Percentiles rank a stretch among this genome's conserved stretches.
phyloP scores from a whole-genome alignment of 352 stramenopile genomes.

The Thraustochytrium sp. region DNA sequence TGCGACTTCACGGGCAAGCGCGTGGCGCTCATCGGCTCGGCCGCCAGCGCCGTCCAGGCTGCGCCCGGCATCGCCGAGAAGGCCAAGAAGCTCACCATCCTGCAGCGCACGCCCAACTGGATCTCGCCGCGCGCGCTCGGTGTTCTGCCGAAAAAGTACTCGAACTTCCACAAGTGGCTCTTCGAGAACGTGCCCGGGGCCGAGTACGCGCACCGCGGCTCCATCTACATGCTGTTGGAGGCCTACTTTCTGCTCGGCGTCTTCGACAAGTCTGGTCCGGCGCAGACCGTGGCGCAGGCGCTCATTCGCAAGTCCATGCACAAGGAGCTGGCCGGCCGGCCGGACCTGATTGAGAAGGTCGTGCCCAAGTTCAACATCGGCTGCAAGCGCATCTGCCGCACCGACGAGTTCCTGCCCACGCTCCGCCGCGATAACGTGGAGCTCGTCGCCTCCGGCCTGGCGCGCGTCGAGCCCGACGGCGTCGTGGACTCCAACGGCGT shows the following conservation, averaged over 20 bases:
- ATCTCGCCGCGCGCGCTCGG: background rate
- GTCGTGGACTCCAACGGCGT: slow-evolving; percentile 36
- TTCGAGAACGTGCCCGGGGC: background rate
- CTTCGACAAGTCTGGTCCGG: slow-evolving; percentile 28
- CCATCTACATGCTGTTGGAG: slow-evolving; percentile 34
- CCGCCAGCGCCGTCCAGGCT: slow-evolving; percentile 39
- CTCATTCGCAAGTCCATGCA: background rate
- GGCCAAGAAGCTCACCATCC: slow-evolving; percentile 12
- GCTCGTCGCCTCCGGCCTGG: background rate
- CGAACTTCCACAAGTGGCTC: background rate
- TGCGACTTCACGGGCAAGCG: slow-evolving; percentile 42
- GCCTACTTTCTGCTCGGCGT: slow-evolving; percentile 35
- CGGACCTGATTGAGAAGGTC: slow-evolving; percentile 37
- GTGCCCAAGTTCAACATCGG: slow-evolving; percentile 44
- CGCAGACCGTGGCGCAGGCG: background rate
- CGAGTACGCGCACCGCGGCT: background rate
- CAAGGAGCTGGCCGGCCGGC: background rate
- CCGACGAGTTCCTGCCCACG: slow-evolving; percentile 36
- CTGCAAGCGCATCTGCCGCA: slow-evolving; percentile 44
- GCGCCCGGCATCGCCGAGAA: background rate
- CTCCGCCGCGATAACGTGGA: slow-evolving; percentile 29
- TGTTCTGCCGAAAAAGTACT: background rate
- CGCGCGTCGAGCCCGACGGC: background rate
- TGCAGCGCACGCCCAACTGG: slow-evolving; percentile 48
- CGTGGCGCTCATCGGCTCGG: slow-evolving; percentile 22